Percentiles rank a stretch among this genome's conserved stretches.
Evolutionary conservation across 2,329 filamentous ascomycete genomes (phyloP).

Genomic region (Cercospora nicotianae): DNA sequence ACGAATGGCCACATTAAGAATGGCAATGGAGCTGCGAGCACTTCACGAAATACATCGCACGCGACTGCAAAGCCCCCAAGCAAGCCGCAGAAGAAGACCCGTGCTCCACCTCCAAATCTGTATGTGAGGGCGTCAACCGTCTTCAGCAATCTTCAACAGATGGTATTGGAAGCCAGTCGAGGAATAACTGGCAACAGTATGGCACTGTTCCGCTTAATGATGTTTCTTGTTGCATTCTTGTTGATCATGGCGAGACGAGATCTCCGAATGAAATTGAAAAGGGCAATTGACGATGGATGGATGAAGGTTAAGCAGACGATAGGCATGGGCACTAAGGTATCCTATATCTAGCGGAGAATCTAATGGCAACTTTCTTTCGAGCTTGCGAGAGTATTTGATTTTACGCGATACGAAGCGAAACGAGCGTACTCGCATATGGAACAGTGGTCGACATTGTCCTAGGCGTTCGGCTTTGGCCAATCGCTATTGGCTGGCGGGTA

Average conservation of each 20-base stretch:
- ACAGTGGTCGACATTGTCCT: background rate
- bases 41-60: conserved; percentile 15
- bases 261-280: conserved; percentile 71
- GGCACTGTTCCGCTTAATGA: conserved; percentile 61
- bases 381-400: background rate
- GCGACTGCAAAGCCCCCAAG: conserved; percentile 22
- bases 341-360: conserved; percentile 68
- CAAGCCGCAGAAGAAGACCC: conserved; percentile 27
- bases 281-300: conserved; percentile 70
- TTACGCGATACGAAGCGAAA: background rate
- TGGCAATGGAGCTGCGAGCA: conserved; percentile 3
- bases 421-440: background rate
- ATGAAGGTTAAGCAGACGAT: conserved; percentile 79
- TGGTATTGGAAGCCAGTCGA: conserved; percentile 44
- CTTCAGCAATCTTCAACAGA: conserved; percentile 50
- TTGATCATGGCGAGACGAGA: conserved; percentile 73
- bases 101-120: conserved; percentile 23
- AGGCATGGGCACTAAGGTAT: conserved; percentile 96
- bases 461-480: background rate
- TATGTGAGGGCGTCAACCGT: conserved; percentile 32
- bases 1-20: conserved; percentile 14
- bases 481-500: background rate
- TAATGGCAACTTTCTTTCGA: background rate
- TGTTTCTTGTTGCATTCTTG: conserved; percentile 77
- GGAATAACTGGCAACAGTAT: conserved; percentile 56